phyloP scores from a whole-genome alignment of 2,329 filamentous ascomycete species.

The Torrubiella hemipterigena region DNA sequence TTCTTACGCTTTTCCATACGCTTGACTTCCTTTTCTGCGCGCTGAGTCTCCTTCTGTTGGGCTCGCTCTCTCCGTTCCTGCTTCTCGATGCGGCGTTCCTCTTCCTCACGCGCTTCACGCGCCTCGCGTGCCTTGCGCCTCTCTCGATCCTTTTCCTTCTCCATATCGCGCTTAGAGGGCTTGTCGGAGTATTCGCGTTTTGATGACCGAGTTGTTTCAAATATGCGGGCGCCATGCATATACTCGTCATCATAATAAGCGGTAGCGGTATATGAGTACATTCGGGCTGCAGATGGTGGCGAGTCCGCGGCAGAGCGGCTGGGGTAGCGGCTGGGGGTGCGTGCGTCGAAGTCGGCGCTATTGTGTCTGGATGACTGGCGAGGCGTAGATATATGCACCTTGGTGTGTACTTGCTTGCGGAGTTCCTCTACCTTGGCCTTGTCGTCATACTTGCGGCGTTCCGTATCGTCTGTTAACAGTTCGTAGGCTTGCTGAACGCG shows the following conservation, averaged over 20 bases:
- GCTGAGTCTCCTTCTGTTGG: too few species aligned
- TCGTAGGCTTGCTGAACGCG: conserved; percentile 90
- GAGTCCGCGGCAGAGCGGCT: conserved; percentile 23
- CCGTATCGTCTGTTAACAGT: conserved; percentile 65
- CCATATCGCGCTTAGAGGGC: conserved; percentile 29
- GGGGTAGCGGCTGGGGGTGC: conserved; percentile 33
- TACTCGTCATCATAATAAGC: conserved; percentile 40
- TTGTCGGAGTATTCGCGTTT: conserved; percentile 35
- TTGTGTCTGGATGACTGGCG: conserved; percentile 23
- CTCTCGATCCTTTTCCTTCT: conserved; percentile 24
- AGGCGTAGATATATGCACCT: conserved; percentile 30
- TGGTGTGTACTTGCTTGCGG: conserved; percentile 37
- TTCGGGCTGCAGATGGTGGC: conserved; percentile 19
- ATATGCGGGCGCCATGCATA: conserved; percentile 21
- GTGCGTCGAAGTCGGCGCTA: conserved; percentile 32
- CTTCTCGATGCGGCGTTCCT: conserved; percentile 15
- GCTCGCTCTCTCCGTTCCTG: conserved; percentile 21
- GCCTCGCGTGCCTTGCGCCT: conserved; percentile 21
- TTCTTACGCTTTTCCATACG: conserved; percentile 19
- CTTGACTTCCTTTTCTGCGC: conserved; percentile 18
- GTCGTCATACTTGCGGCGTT: conserved; percentile 67
- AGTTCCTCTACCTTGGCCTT: conserved; percentile 55
- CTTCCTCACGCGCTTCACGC: conserved; percentile 18
- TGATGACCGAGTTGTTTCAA: conserved; percentile 26
- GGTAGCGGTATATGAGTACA: conserved; percentile 21